Evolutionary conservation across 1,284 basidiomycete genomes (phyloP).

Genomic region (Cryptococcus maquisensis): DNA sequence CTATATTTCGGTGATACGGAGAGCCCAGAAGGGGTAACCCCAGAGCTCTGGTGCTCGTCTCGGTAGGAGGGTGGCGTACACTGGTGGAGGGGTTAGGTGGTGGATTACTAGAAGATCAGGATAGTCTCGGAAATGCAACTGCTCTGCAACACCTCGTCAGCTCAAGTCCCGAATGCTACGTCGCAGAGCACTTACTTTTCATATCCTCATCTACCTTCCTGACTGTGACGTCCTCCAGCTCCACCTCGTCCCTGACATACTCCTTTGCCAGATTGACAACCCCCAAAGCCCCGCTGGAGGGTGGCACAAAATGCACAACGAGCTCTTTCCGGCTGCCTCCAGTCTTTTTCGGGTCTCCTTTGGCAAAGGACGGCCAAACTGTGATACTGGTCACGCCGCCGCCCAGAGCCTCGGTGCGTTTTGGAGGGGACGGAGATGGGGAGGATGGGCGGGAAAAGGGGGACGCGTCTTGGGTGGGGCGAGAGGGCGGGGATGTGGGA

Average conservation of each 20-base stretch:
- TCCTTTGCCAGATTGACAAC: conserved; percentile 1
- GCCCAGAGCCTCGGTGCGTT: background rate
- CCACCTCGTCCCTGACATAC: conserved; percentile 1
- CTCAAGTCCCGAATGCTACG: background rate
- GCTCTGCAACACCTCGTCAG: conserved; percentile 1
- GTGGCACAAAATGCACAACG: conserved; percentile 11
- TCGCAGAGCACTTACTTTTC: background rate
- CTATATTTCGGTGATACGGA: conserved; percentile 41
- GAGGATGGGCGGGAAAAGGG: background rate
- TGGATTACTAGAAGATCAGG: conserved; percentile 37
- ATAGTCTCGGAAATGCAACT: conserved; percentile 18
- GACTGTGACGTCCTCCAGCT: conserved; percentile 4
- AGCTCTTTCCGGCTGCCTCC: background rate
- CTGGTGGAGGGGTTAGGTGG: conserved; percentile 19
- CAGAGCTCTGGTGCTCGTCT: conserved; percentile 33
- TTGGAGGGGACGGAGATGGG: background rate
- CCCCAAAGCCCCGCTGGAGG: conserved; percentile 1
- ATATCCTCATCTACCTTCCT: conserved; percentile 9
- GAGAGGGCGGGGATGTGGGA: conserved; percentile 4
- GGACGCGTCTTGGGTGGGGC: conserved; percentile 7
- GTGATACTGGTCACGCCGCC: conserved; percentile 3
- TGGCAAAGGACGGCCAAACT: background rate
- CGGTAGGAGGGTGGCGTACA: conserved; percentile 22
- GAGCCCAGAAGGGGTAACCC: conserved; percentile 38
- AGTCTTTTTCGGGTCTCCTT: too few species aligned